Evolutionary conservation across 805 yeast genomes (phyloP).

Genomic region (Candida ortonii): DNA sequence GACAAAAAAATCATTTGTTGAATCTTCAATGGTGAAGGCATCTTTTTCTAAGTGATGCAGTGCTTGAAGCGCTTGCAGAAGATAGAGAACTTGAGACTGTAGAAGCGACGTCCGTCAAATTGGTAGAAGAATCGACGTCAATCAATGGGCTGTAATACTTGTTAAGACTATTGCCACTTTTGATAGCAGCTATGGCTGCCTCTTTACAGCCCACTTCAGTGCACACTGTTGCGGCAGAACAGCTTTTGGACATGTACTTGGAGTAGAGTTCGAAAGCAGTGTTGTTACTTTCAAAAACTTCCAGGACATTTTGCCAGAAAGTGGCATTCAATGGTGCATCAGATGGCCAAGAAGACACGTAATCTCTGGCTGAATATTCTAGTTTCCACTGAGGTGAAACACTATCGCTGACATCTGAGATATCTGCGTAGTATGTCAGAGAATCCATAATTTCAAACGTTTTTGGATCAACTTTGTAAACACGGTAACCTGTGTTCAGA

Average conservation of each 20-base stretch:
- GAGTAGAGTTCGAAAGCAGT: slow-evolving; percentile 3
- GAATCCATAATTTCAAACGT: slow-evolving; percentile 2
- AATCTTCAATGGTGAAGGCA: too few species aligned
- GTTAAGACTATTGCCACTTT: slow-evolving; percentile 3
- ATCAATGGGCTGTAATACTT: slow-evolving; percentile 3
- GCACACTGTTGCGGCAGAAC: slow-evolving; percentile 1
- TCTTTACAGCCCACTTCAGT: slow-evolving; percentile 2
- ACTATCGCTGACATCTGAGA: background rate
- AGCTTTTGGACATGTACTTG: slow-evolving; percentile 3
- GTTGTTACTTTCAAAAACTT: slow-evolving; percentile 1
- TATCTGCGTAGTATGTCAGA: slow-evolving; percentile 3
- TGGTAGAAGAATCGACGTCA: background rate
- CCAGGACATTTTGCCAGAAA: slow-evolving; percentile 1
- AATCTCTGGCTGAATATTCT: slow-evolving; percentile 4
- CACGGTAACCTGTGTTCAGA: slow-evolving; percentile 4
- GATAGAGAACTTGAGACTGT: background rate
- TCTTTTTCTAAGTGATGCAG: background rate
- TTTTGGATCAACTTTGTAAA: slow-evolving; percentile 4
- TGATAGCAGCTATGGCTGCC: slow-evolving; percentile 2
- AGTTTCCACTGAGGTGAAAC: slow-evolving; percentile 2
- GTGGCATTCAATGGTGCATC: slow-evolving; percentile 2
- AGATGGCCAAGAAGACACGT: slow-evolving; percentile 1
- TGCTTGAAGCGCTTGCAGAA: background rate
- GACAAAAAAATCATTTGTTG: too few species aligned
- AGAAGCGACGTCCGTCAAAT: slow-evolving; percentile 2